Evolutionary conservation across 2,329 filamentous ascomycete genomes (phyloP).

Genomic region (Cadophora luteo-olivacea): DNA sequence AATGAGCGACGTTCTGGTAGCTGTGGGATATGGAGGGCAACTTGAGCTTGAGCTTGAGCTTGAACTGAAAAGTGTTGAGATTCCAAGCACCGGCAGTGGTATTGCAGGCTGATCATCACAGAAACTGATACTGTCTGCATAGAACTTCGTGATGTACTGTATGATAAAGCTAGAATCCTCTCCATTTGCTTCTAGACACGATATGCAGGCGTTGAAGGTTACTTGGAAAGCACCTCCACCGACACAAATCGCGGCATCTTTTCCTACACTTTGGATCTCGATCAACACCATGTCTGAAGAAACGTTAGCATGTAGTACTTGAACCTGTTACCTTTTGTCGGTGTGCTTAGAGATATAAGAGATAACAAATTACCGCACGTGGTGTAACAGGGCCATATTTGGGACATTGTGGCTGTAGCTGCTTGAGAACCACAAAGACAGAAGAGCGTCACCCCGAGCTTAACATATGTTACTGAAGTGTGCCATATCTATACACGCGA

Average conservation of each 20-base stretch:
- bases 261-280: background rate
- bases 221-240: background rate
- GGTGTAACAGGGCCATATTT: background rate
- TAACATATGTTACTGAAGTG: no score
- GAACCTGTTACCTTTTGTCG: no score
- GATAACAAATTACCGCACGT: background rate
- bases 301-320: no score
- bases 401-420: background rate
- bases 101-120: background rate
- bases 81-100: background rate
- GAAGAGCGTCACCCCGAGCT: background rate
- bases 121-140: background rate
- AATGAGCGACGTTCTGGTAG: background rate
- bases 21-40: background rate
- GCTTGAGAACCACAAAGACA: background rate
- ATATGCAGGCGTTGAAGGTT: background rate
- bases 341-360: no score
- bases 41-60: background rate
- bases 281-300: no score
- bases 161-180: background rate
- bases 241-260: background rate
- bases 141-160: background rate
- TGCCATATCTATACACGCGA: background rate
- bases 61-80: background rate
- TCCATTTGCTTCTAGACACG: background rate